These are phyloP conservation scores for Micractinium conductrix DNA, from an alignment of 139 green algal genomes.

Conservation along the genomic window DNA sequence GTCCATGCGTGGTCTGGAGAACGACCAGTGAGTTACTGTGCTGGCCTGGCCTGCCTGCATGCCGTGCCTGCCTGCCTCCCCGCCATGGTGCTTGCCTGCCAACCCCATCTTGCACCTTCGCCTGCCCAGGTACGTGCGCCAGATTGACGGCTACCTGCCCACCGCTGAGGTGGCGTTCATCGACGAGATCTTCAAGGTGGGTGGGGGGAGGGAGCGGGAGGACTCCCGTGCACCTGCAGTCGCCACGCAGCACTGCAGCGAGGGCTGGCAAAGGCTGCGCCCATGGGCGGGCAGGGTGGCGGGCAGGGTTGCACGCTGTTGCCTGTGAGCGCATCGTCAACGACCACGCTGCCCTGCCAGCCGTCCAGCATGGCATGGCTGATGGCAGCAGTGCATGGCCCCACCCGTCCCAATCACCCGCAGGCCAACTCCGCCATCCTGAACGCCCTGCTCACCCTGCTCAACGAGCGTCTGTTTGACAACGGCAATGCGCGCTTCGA, in stretches of 20 bases:
- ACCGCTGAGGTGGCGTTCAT: constrained; percentile 92
- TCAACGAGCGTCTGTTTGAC: constrained; percentile 98
- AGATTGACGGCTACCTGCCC: constrained; percentile 94
- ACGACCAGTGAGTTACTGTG: constrained; percentile 40
- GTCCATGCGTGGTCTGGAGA: constrained; percentile 74
- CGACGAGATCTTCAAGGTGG: constrained; percentile 89
- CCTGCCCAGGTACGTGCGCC: constrained; percentile 74
- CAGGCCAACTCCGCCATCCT: constrained; percentile 96
- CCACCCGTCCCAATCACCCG: not conserved
- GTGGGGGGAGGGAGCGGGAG: too few relatives aligned
- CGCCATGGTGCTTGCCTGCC: not conserved
- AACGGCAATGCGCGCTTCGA: constrained; percentile 86
- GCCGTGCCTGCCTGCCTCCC: not conserved
- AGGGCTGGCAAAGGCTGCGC: too few relatives aligned
- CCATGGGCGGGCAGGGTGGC: not conserved
- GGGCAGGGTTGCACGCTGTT: not conserved
- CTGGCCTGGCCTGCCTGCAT: not conserved
- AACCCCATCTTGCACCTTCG: not conserved
- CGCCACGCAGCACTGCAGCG: too few relatives aligned
- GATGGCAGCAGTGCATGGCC: too few relatives aligned
- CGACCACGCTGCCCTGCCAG: too few relatives aligned
- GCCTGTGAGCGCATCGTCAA: too few relatives aligned
- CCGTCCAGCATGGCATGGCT: too few relatives aligned
- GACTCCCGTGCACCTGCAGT: too few relatives aligned
- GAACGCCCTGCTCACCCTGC: constrained; percentile 94